These are phyloP conservation scores for Aechmea fasciata DNA, from an alignment of 176 grass and related monocot genomes.

Conservation along the genomic window DNA sequence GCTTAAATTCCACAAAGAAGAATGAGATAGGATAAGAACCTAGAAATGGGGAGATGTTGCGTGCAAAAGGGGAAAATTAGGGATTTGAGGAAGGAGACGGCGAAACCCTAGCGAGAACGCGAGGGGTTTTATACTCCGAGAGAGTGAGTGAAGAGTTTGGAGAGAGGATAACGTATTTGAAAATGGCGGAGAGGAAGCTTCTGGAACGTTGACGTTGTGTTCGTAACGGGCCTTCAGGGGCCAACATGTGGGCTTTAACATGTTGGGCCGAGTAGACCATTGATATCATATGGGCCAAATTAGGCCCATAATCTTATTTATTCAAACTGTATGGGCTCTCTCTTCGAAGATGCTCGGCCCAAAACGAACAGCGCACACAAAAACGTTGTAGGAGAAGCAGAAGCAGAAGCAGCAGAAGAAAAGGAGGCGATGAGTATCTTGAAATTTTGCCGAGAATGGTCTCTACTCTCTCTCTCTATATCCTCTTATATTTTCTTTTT, in stretches of 20 bases:
- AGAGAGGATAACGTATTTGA: conserved; percentile 1
- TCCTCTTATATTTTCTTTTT: background rate
- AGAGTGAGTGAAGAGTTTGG: background rate
- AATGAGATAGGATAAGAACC: background rate
- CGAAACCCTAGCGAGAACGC: conserved; percentile 9
- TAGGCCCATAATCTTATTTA: no score
- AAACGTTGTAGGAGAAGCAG: background rate
- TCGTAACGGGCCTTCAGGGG: background rate
- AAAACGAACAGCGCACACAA: background rate
- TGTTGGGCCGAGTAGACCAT: no score
- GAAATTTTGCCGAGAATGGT: conserved; percentile 72
- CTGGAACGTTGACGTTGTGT: conserved; percentile 8
- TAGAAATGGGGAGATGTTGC: background rate
- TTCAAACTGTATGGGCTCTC: background rate
- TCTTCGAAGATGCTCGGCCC: background rate
- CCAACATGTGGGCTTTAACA: background rate
- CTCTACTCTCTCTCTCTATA: background rate
- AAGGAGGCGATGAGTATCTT: conserved; percentile 42
- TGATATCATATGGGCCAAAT: no score
- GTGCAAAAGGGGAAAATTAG: background rate
- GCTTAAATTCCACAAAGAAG: background rate
- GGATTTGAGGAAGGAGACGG: conserved; percentile 1
- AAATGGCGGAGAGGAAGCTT: conserved; percentile 26
- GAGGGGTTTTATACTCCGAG: background rate
- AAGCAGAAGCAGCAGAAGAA: background rate